phyloP scores from a whole-genome alignment of 2,329 filamentous ascomycete genomes.

The Alternaria ventricosa region DNA sequence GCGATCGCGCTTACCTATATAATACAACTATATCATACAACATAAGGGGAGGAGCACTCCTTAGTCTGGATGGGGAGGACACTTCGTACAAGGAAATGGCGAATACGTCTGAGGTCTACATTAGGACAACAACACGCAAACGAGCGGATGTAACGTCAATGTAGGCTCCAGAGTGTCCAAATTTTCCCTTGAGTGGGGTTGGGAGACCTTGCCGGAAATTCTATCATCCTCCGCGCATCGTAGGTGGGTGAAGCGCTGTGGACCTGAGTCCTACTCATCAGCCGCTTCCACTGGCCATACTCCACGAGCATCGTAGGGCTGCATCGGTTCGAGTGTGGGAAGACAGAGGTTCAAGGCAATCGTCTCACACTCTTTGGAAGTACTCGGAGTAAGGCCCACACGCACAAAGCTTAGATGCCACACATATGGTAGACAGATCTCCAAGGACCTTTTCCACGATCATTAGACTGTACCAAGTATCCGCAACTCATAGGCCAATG shows the following conservation, averaged over 20 bases:
- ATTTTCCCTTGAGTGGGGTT: neutral
- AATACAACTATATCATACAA: too few species aligned
- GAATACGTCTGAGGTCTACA: neutral
- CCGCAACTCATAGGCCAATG: neutral
- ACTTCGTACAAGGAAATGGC: neutral
- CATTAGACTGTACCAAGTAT: too few species aligned
- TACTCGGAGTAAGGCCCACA: neutral
- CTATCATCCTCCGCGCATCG: neutral
- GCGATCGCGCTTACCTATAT: neutral
- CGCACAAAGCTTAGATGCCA: neutral
- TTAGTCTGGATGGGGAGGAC: neutral
- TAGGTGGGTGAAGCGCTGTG: neutral
- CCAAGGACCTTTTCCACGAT: too few species aligned
- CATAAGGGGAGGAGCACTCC: neutral
- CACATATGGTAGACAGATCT: too few species aligned
- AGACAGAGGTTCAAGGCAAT: neutral
- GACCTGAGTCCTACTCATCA: neutral
- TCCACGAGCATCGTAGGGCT: neutral
- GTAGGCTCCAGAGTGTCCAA: neutral
- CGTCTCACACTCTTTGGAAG: neutral
- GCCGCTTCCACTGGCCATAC: neutral
- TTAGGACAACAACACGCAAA: neutral
- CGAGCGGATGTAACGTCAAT: neutral
- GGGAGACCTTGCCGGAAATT: neutral
- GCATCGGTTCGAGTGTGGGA: neutral